Base-by-base conservation (phyloP, 1,139 yeast species). In the Eremothecium gossypii region DNA sequence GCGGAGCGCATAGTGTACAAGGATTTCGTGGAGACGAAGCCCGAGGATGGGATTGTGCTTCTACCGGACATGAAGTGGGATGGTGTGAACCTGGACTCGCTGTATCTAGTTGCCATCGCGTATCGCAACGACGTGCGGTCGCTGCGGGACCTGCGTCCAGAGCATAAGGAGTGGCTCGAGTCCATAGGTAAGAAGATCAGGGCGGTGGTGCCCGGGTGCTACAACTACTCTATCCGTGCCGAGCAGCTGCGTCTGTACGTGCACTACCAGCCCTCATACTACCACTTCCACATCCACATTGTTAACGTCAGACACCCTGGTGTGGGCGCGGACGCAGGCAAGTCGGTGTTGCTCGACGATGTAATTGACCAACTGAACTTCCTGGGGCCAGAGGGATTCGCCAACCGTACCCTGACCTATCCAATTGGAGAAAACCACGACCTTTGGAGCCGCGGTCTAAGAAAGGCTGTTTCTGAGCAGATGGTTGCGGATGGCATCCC, bases 21-120 rank as follows among this genome's bases (percentile, higher is more conserved):
- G 40, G 60, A 59, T 36, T 55, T 50, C 31, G 43, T 45, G 7
- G 58, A 51, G 17, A 52, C 48, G 4, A 80, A 83, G 49, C 66
- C 70, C 2, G 54, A 57, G 0, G 60, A 61, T 34, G 91, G 86
- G 11, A 78, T 76, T 53, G 73, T 81, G 2, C 62, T 83, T 35
- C 65, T 80, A 36, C 89, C 87, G 1, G 91, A 80, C 57, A 84
- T 86, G 86, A 89, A 89, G 60, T 91, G 99, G 99, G 96, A 91
- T 59, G 78, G 84, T 8, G 65, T 72, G 40, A 78, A 77, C 38
- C 49, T 83, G 59, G 84, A 77, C 17, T 65, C 89, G 2, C 64
- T 93, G 46, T 89, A 91, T 57, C 65, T 89, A 51, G 79, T 86
- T 40, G 83, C 86, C 8, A 81, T 93, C 47, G 93, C 83, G 4